phyloP scores from a whole-genome alignment of 2,329 filamentous ascomycete species.

The Pseudocercospora cruenta region DNA sequence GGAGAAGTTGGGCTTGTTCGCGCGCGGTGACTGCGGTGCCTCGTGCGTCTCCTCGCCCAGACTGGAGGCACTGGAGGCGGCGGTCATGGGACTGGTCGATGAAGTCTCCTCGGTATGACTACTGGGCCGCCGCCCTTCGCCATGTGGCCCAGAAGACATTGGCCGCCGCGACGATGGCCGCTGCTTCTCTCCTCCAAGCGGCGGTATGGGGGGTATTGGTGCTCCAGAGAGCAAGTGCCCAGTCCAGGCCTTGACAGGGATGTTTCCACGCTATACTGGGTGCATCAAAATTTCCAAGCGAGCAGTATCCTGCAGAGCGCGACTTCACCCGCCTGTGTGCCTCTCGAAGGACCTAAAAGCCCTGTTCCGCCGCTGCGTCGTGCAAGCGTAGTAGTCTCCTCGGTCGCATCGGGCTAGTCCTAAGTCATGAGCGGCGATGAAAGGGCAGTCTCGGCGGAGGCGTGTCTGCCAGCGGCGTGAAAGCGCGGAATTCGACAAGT shows the following conservation, averaged over 20 bases:
- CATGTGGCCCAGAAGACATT: conserved; percentile 9
- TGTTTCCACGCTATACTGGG: conserved; percentile 6
- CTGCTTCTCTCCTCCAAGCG: neutral
- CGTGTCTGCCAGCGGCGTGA: neutral
- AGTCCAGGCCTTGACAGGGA: conserved; percentile 5
- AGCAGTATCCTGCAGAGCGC: neutral
- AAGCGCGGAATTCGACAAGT: neutral
- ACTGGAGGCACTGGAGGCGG: conserved; percentile 8
- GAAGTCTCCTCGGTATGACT: conserved; percentile 11
- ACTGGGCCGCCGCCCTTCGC: conserved; percentile 9
- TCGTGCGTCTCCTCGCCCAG: conserved; percentile 1
- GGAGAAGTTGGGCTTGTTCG: conserved; percentile 17
- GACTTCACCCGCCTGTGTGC: neutral
- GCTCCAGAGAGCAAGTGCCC: neutral
- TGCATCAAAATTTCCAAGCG: conserved; percentile 7
- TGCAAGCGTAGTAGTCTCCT: neutral
- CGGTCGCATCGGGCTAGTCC: conserved; percentile 2
- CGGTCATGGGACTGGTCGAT: neutral
- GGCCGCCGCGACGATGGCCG: neutral
- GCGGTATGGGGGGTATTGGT: neutral
- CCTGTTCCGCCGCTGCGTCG: conserved; percentile 16
- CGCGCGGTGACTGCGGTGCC: conserved; percentile 3
- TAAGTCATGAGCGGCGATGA: neutral
- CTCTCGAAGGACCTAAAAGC: conserved; percentile 26
- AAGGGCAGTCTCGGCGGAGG: neutral